phyloP scores from a whole-genome alignment of 176 grass and related monocot species.

The Aegilops umbellulata region DNA sequence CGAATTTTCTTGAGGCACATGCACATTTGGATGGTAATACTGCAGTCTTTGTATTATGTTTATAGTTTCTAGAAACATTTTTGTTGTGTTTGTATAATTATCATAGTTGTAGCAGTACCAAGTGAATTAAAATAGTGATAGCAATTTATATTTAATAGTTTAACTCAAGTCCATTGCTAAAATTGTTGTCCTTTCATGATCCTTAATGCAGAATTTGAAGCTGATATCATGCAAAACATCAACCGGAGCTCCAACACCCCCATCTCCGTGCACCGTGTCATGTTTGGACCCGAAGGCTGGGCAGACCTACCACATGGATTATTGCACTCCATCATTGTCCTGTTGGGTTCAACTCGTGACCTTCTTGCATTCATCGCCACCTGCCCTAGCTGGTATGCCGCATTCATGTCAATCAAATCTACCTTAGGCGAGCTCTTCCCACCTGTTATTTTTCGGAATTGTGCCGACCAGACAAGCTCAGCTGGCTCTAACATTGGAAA shows the following conservation, averaged over 20 bases:
- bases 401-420: neutral
- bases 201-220: neutral
- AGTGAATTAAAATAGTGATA: too few relatives aligned
- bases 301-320: conserved; percentile 23
- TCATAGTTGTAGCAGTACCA: too few relatives aligned
- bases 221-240: neutral
- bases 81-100: too few relatives aligned
- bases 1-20: too few relatives aligned
- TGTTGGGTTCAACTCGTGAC: conserved; percentile 11
- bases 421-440: neutral
- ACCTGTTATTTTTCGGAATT: neutral
- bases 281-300: conserved; percentile 14
- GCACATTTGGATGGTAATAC: too few relatives aligned
- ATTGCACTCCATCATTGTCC: conserved; percentile 27
- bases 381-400: neutral
- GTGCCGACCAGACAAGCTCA: neutral
- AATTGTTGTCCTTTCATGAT: neutral
- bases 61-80: too few relatives aligned
- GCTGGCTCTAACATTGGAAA: neutral
- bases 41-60: too few relatives aligned
- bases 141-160: too few relatives aligned
- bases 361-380: neutral
- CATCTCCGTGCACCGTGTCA: neutral
- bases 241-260: neutral
- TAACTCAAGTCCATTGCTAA: too few relatives aligned